Conservation (phyloP, 768 basidiomycete genomes). For the Mrakia gelida region DNA sequence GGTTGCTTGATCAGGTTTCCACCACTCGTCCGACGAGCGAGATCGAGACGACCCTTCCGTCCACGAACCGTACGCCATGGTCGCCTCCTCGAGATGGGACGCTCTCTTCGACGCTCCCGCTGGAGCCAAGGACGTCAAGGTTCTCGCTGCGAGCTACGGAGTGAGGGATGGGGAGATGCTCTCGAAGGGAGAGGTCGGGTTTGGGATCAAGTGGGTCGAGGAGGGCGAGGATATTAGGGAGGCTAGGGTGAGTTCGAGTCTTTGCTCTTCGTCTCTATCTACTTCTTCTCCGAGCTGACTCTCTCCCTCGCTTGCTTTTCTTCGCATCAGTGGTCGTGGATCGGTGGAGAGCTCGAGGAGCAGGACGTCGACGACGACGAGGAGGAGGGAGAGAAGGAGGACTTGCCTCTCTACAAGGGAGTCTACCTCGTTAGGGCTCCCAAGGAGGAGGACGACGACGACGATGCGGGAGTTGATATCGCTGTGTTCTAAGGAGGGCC, state of each 20-base stretch:
- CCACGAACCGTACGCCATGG: neutral
- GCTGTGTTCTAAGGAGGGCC: too few relatives aligned
- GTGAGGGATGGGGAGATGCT: neutral
- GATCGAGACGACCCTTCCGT: neutral
- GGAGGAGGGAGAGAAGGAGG: neutral
- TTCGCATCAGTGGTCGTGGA: neutral
- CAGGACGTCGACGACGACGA: neutral
- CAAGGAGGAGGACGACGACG: too few relatives aligned
- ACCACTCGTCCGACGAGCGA: neutral
- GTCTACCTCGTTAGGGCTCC: neutral
- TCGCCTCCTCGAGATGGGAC: conserved; percentile 1
- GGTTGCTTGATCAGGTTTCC: neutral
- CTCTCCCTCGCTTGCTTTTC: neutral
- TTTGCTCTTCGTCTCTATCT: neutral
- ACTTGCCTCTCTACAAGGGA: neutral
- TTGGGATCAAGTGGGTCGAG: conserved; percentile 5
- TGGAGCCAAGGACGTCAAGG: neutral
- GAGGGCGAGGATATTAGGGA: conserved; percentile 6
- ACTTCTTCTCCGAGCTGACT: neutral
- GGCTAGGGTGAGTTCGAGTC: neutral
- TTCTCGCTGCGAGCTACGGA: conserved; percentile 9
- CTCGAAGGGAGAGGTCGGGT: neutral
- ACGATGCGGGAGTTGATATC: too few relatives aligned
- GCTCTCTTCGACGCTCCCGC: conserved; percentile 11
- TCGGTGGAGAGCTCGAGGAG: conserved; percentile 9